A percentile compares a stretch with the other conserved stretches of the same genome.
Evolutionary conservation across 495 filamentous ascomycete genomes (phyloP).

Genomic region (Aspergillus ostianus): DNA sequence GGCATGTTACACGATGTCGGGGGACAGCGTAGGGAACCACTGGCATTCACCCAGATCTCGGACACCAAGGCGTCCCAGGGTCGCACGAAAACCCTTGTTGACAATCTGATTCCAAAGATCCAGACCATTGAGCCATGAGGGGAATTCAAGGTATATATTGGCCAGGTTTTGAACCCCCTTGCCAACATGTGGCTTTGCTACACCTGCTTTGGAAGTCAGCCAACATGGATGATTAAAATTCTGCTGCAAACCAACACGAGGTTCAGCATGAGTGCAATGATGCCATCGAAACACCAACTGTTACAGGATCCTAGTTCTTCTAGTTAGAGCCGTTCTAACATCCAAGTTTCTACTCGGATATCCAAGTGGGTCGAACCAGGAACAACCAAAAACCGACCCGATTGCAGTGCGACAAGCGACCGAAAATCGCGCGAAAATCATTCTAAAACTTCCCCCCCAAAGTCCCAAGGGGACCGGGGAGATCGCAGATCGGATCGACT

Average conservation of each 20-base stretch:
- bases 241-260: background rate
- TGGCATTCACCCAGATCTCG: background rate
- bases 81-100: background rate
- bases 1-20: too few species aligned
- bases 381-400: background rate
- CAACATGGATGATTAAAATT: background rate
- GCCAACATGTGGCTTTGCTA: background rate
- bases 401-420: background rate
- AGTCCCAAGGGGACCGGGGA: background rate
- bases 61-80: background rate
- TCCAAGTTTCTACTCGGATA: background rate
- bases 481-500: background rate
- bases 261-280: background rate
- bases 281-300: background rate
- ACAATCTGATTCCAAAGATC: background rate
- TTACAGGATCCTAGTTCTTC: background rate
- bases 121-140: background rate
- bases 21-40: too few species aligned
- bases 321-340: background rate
- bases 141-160: background rate
- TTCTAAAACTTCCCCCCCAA: background rate
- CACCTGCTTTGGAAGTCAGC: background rate
- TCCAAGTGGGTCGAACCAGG: background rate
- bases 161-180: background rate
- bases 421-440: background rate